Base-by-base conservation (phyloP, 306 rosid genomes). In the Corylus americana region DNA sequence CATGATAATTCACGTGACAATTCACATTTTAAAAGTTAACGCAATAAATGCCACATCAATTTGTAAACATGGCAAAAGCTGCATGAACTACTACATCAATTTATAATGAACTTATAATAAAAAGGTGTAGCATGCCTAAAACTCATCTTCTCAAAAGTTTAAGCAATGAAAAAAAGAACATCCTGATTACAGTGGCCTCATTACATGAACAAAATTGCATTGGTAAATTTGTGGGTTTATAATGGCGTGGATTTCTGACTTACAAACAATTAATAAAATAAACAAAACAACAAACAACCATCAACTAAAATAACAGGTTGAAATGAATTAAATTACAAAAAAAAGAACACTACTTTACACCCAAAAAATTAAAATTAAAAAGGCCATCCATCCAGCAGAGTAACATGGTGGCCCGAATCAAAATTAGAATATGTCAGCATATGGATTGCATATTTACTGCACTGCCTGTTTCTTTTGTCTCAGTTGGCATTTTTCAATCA, bases 261-360 rank as follows among this genome's bases (percentile, higher is more conserved):
- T 2, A 48, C 37, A 55, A 51, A 61, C 35, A 51, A 29, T 59
- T 25, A 59, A 78, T 37, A 22, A 45, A 44, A 49, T 48, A 31
- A 58, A 63, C 27, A 78, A 54, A 53, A 76, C 39, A 17, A 25
- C 9, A 27, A 27, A 78, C 70, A 42, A 3, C 47, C n/a, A 55
- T 45, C 20, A 18, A 68, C 71, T 10, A 31, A 37, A 18, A 16
- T 11, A 57, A 68, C 64, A 44, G 18, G 25, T 20, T 53, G 64
- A 80, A 80, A 79, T 71, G 83, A 78, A 83, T 75, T 83, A 82
- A 82, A 82, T 80, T 73, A 74, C 76, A 49, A 80, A 84, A 22
- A 22, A 81, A 81, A 83, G 84, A 79, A 81, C 73, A 82, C 74
- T 83, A 79, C 63, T 84, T 86, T 90, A 94, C 90, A 89, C 75